These are phyloP conservation scores for Penicillium taxi DNA, from an alignment of 495 filamentous ascomycete species.

Conservation along the genomic window DNA sequence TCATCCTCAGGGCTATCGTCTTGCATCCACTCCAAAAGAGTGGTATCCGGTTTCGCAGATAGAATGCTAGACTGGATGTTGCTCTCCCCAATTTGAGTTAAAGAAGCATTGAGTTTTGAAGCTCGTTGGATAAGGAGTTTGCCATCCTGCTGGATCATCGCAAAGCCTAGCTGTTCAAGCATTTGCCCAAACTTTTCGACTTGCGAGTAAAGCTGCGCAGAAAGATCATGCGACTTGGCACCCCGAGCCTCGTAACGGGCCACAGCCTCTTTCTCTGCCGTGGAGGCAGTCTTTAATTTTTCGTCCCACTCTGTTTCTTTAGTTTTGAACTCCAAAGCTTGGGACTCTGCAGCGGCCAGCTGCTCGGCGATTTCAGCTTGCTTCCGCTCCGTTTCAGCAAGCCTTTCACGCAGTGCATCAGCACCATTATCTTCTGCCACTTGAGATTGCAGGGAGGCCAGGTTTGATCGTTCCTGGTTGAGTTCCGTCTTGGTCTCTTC, in stretches of 20 bases:
- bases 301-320: conserved; percentile 54
- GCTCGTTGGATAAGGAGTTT: conserved; percentile 68
- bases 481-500: conserved; percentile 55
- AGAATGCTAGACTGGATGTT: conserved; percentile 53
- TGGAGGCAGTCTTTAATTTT: conserved; percentile 45
- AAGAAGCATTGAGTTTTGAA: conserved; percentile 55
- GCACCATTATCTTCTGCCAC: conserved; percentile 76
- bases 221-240: conserved; percentile 67
- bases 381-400: conserved; percentile 62
- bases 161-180: conserved; percentile 78
- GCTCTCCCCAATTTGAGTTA: conserved; percentile 50
- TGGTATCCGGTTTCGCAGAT: conserved; percentile 48
- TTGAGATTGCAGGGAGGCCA: conserved; percentile 55
- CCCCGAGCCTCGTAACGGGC: conserved; percentile 55
- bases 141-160: conserved; percentile 63
- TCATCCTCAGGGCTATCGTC: conserved; percentile 57
- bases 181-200: conserved; percentile 69
- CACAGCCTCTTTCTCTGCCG: conserved; percentile 39
- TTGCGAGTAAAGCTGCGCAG: conserved; percentile 67
- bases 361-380: conserved; percentile 53
- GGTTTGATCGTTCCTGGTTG: conserved; percentile 54
- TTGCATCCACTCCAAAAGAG: conserved; percentile 71
- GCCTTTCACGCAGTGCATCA: conserved; percentile 60
- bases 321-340: conserved; percentile 57
- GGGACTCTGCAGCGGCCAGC: conserved; percentile 57